A percentile compares a stretch with the other conserved stretches of the same genome.
These are phyloP conservation scores for Lachnellula arida DNA, from an alignment of 2,329 filamentous ascomycete genomes.

Conservation along the genomic window DNA sequence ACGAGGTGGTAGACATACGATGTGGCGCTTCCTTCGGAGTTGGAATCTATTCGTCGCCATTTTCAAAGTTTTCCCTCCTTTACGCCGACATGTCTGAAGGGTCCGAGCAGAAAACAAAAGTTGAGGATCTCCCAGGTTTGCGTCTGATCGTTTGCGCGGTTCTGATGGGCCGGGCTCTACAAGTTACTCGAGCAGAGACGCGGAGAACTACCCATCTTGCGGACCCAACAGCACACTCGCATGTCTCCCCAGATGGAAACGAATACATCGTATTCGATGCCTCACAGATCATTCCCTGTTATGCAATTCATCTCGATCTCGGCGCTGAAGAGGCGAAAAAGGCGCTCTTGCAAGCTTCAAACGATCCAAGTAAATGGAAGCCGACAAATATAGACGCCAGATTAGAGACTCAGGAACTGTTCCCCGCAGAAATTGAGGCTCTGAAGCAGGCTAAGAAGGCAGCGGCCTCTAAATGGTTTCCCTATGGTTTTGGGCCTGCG, in stretches of 20 bases:
- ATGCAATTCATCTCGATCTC: conserved; percentile 43
- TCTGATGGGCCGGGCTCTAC: conserved; percentile 40
- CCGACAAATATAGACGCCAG: no score
- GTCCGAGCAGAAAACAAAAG: conserved; percentile 5
- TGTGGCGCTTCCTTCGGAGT: conserved; percentile 38
- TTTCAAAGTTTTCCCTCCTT: conserved; percentile 35
- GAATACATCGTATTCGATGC: conserved; percentile 43
- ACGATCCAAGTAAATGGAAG: conserved; percentile 8
- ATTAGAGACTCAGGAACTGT: neutral
- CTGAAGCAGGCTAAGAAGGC: conserved; percentile 37
- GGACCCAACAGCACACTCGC: conserved; percentile 33
- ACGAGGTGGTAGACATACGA: conserved; percentile 18
- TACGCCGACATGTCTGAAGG: conserved; percentile 33
- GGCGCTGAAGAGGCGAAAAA: conserved; percentile 31
- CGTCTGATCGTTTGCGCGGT: conserved; percentile 43
- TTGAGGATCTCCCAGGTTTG: conserved; percentile 33
- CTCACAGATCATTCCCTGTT: conserved; percentile 40
- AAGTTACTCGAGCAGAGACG: conserved; percentile 23
- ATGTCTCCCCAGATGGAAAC: conserved; percentile 34
- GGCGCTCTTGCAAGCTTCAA: conserved; percentile 10
- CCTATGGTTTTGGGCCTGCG: conserved; percentile 42
- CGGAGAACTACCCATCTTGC: conserved; percentile 21
- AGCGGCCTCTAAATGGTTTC: conserved; percentile 42
- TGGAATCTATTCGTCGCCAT: conserved; percentile 42
- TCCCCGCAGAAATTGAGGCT: conserved; percentile 35